A percentile compares a stretch with the other conserved stretches of the same genome.
phyloP scores from a whole-genome alignment of 495 filamentous ascomycete species.

The Xylaria castorea region DNA sequence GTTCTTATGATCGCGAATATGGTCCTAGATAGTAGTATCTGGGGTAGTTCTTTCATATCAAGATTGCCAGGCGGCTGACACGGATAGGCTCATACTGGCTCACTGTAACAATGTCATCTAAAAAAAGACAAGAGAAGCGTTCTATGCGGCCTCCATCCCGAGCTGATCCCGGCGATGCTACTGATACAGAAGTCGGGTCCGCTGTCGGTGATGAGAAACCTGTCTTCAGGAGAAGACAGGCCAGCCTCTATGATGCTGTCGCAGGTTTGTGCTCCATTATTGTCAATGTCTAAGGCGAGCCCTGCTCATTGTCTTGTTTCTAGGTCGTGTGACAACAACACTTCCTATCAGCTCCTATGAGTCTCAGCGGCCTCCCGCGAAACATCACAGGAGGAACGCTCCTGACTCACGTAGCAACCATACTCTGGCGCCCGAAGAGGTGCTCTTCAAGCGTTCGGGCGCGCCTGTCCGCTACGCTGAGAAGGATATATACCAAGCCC shows the following conservation, averaged over 20 bases:
- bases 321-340: conserved; percentile 55
- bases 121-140: conserved; percentile 24
- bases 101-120: conserved; percentile 32
- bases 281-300: neutral
- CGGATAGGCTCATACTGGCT: neutral
- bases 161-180: conserved; percentile 16
- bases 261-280: conserved; percentile 60
- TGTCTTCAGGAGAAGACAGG: conserved; percentile 35
- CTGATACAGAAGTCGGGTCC: conserved; percentile 23
- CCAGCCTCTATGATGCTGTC: conserved; percentile 79
- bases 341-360: conserved; percentile 27
- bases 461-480: conserved; percentile 71
- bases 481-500: conserved; percentile 72
- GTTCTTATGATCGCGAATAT: conserved; percentile 11
- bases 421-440: conserved; percentile 72
- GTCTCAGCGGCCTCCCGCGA: conserved; percentile 2
- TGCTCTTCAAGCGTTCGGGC: conserved; percentile 68
- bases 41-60: neutral
- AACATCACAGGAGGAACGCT: conserved; percentile 54
- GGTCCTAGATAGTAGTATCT: neutral
- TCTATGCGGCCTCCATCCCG: conserved; percentile 12
- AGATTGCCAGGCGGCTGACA: neutral
- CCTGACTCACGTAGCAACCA: conserved; percentile 55
- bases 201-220: neutral
- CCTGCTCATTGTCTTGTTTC: conserved; percentile 13